A percentile compares a stretch with the other conserved stretches of the same genome.
Conservation (phyloP, 192 early-diverging fungal species). For the Rhizoclosmatium sp. region DNA sequence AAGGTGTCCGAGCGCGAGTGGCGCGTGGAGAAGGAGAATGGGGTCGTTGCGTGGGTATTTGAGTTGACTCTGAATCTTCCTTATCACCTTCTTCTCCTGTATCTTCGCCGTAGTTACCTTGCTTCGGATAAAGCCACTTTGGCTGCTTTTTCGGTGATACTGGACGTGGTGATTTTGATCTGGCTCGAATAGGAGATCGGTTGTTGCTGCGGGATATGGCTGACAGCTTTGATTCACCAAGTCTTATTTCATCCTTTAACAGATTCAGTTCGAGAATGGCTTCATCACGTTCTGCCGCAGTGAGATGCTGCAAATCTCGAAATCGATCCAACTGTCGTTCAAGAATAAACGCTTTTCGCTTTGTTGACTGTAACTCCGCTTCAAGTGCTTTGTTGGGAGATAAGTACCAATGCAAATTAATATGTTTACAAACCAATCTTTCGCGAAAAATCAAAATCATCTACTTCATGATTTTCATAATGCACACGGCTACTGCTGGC, state of each 20-base stretch:
- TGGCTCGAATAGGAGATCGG: not conserved
- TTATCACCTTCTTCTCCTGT: constrained; percentile 20
- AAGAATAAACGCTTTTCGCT: constrained; percentile 30
- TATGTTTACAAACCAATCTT: not conserved
- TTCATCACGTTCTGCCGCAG: constrained; percentile 32
- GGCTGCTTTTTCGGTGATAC: not conserved
- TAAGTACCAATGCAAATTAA: not conserved
- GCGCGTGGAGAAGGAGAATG: not conserved
- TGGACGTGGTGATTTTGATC: not conserved
- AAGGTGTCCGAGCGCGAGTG: not conserved
- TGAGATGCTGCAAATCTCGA: constrained; percentile 30
- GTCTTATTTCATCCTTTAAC: constrained; percentile 24
- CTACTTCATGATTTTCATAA: not conserved
- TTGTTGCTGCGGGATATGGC: not conserved
- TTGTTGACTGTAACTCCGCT: constrained; percentile 16
- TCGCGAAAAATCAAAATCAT: not conserved
- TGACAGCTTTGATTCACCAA: constrained; percentile 8
- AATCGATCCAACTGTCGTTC: constrained; percentile 33
- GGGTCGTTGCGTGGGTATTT: not conserved
- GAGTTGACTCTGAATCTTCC: not conserved
- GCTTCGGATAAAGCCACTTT: not conserved
- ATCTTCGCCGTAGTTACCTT: not conserved
- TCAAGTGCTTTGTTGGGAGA: constrained; percentile 2
- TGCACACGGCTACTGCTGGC: not conserved
- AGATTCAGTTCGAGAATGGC: constrained; percentile 29